A percentile compares a stretch with the other conserved stretches of the same genome.
Evolutionary conservation across 1,284 basidiomycete species (phyloP).

Genomic region (Cutaneotrichosporon mucoides): DNA sequence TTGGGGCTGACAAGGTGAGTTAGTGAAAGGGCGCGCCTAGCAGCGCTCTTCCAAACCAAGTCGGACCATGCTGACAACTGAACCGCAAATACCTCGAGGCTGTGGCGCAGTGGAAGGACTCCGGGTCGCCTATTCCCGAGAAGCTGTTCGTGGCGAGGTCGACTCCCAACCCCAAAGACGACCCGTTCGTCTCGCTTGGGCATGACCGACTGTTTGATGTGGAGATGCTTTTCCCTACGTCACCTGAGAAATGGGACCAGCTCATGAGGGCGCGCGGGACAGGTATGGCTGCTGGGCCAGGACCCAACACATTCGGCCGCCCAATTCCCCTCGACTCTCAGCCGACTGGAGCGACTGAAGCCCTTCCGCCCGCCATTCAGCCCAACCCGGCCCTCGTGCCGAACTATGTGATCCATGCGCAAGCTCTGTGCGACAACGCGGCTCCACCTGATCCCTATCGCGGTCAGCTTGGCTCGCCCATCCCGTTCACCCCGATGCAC

Average conservation of each 20-base stretch:
- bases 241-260: constrained; percentile 5
- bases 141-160: constrained; percentile 22
- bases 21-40: background rate
- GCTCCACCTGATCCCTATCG: background rate
- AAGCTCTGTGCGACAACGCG: background rate
- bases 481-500: constrained; percentile 6
- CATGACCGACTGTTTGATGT: constrained; percentile 20
- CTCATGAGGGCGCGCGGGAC: background rate
- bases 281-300: background rate
- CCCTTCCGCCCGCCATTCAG: background rate
- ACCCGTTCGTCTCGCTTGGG: constrained; percentile 25
- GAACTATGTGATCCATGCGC: background rate
- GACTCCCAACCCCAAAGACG: constrained; percentile 11
- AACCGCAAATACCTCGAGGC: constrained; percentile 12
- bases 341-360: background rate
- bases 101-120: background rate
- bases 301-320: background rate
- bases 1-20: constrained; percentile 16
- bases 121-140: background rate
- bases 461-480: background rate
- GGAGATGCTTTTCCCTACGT: constrained; percentile 14
- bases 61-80: background rate
- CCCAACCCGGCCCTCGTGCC: constrained; percentile 3
- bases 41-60: too few species aligned
- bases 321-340: background rate